These are phyloP conservation scores for Croton setiger DNA, from an alignment of 441 rosid genomes.

Conservation along the genomic window DNA sequence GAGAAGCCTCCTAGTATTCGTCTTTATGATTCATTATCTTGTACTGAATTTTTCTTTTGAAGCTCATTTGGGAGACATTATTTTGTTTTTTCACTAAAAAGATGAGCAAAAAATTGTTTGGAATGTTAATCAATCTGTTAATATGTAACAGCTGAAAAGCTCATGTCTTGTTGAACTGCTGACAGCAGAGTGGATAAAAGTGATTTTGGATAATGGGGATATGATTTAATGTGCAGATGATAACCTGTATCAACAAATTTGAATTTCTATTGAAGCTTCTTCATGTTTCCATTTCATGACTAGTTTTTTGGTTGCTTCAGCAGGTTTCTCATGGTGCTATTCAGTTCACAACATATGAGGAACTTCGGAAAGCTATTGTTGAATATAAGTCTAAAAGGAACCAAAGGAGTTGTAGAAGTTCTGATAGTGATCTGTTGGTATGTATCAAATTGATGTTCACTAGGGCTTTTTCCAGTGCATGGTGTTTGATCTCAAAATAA, in stretches of 20 bases:
- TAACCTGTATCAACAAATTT: slow-evolving; percentile 7
- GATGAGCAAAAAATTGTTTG: background rate
- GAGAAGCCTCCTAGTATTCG: slow-evolving; percentile 15
- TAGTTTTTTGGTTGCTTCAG: slow-evolving; percentile 38
- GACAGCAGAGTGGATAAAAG: background rate
- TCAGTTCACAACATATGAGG: slow-evolving; percentile 92
- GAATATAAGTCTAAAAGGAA: slow-evolving; percentile 42
- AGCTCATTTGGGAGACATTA: slow-evolving; percentile 1
- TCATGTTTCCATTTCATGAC: slow-evolving; percentile 17
- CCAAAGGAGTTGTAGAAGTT: slow-evolving; percentile 27
- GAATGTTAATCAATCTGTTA: background rate
- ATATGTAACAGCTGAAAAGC: too few species aligned
- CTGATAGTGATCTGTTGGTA: slow-evolving; percentile 52
- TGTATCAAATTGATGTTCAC: slow-evolving; percentile 23
- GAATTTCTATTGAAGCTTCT: slow-evolving; percentile 6
- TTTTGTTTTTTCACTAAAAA: background rate
- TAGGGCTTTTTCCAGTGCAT: background rate
- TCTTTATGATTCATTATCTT: background rate
- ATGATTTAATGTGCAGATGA: slow-evolving; percentile 8
- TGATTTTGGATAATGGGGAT: slow-evolving; percentile 8
- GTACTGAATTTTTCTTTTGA: background rate
- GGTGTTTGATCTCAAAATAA: background rate
- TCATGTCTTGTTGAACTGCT: background rate
- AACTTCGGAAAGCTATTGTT: slow-evolving; percentile 62
- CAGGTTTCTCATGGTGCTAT: slow-evolving; percentile 97